These are phyloP conservation scores for Phytopythium sindhum DNA, from an alignment of 352 stramenopile genomes.

Conservation along the genomic window DNA sequence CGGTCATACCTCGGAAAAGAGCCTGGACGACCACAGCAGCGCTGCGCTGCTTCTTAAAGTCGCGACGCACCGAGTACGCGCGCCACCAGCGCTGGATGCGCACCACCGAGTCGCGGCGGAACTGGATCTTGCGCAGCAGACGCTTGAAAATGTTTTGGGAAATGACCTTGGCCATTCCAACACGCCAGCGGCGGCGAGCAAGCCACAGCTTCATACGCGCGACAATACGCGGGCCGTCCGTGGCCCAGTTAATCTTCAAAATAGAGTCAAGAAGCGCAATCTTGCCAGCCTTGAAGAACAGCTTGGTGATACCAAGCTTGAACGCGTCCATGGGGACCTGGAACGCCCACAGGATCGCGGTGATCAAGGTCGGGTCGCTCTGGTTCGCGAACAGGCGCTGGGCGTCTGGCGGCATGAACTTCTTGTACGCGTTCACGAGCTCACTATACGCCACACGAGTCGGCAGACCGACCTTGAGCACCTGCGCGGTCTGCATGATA, in stretches of 20 bases:
- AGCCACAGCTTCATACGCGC: slow-evolving; percentile 69
- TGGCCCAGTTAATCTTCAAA: slow-evolving; percentile 69
- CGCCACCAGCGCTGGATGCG: slow-evolving; percentile 87
- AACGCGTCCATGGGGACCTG: slow-evolving; percentile 75
- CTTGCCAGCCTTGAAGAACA: slow-evolving; percentile 78
- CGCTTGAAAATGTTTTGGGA: slow-evolving; percentile 52
- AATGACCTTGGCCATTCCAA: slow-evolving; percentile 64
- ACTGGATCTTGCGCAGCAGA: slow-evolving; percentile 59
- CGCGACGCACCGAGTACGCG: slow-evolving; percentile 58
- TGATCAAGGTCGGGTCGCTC: slow-evolving; percentile 71
- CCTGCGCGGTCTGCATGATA: slow-evolving; percentile 86
- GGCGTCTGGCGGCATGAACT: slow-evolving; percentile 60
- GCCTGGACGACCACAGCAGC: slow-evolving; percentile 72
- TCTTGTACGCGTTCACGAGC: slow-evolving; percentile 65
- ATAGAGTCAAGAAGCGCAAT: slow-evolving; percentile 74
- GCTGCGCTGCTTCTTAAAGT: slow-evolving; percentile 81
- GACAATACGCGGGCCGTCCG: slow-evolving; percentile 56
- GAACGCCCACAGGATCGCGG: slow-evolving; percentile 83
- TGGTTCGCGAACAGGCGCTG: slow-evolving; percentile 70
- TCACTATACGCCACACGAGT: slow-evolving; percentile 80
- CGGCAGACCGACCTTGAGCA: slow-evolving; percentile 83
- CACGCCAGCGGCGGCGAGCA: slow-evolving; percentile 64
- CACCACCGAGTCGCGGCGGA: slow-evolving; percentile 51
- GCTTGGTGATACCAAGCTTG: slow-evolving; percentile 73
- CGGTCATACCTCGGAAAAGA: slow-evolving; percentile 75